Percentiles rank a stretch among this genome's conserved stretches.
phyloP scores from a whole-genome alignment of 2,329 filamentous ascomycete species.

The Didymella sp. region DNA sequence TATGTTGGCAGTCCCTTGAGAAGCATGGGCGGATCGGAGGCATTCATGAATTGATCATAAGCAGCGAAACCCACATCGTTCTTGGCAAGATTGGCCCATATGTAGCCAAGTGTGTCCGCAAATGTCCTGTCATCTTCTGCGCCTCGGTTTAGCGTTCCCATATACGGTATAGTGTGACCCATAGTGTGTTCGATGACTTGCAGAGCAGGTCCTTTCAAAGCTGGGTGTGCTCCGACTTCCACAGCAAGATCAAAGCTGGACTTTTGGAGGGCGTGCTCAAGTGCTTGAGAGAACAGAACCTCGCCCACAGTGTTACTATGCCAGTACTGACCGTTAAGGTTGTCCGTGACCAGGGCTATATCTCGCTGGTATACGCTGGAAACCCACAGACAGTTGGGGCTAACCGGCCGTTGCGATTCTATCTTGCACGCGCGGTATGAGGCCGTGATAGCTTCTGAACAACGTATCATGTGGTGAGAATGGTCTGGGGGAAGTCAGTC shows the following conservation, averaged over 20 bases:
- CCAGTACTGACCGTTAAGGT: conserved; percentile 51
- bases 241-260: conserved; percentile 49
- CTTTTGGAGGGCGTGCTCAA: conserved; percentile 33
- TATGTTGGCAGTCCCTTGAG: conserved; percentile 32
- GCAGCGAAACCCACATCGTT: background rate
- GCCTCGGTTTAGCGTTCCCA: conserved; percentile 30
- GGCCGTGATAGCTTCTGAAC: conserved; percentile 17
- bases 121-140: conserved; percentile 32
- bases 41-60: background rate
- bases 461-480: conserved; percentile 51
- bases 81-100: background rate
- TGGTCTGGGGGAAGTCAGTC: conserved; percentile 51
- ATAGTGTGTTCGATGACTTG: conserved; percentile 42
- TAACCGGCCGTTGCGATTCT: background rate
- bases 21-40: background rate
- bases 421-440: conserved; percentile 10
- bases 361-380: conserved; percentile 10
- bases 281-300: conserved; percentile 52
- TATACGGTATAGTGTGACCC: conserved; percentile 22
- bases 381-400: conserved; percentile 1
- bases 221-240: conserved; percentile 57
- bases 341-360: conserved; percentile 2
- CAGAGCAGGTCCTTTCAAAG: conserved; percentile 52
- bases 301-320: conserved; percentile 51
- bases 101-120: conserved; percentile 16